A percentile compares a stretch with the other conserved stretches of the same genome.
phyloP scores from a whole-genome alignment of 1,284 basidiomycete species.

The Cutaneotrichosporon cyanovorans region DNA sequence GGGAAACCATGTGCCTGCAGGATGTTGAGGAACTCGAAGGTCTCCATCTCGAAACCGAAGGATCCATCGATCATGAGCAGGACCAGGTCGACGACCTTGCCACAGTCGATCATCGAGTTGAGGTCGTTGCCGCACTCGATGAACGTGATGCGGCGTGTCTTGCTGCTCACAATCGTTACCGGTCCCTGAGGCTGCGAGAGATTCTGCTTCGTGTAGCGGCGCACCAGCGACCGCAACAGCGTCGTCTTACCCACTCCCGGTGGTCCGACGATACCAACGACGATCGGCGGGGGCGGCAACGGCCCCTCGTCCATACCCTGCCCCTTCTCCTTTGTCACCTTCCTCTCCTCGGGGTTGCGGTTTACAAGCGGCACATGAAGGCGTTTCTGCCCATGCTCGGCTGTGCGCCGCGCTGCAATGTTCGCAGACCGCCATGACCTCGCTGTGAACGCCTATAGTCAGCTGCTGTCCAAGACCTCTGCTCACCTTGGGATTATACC shows the following conservation, averaged over 20 bases:
- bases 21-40: slow-evolving; percentile 96
- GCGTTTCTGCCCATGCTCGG: slow-evolving; percentile 86
- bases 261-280: slow-evolving; percentile 95
- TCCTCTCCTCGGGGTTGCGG: slow-evolving; percentile 75
- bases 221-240: slow-evolving; percentile 81
- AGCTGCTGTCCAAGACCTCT: neutral
- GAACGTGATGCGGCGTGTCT: slow-evolving; percentile 86
- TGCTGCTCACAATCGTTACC: slow-evolving; percentile 87
- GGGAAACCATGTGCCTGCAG: slow-evolving; percentile 96
- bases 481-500: slow-evolving; percentile 85
- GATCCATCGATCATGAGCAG: slow-evolving; percentile 96
- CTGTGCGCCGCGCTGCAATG: slow-evolving; percentile 78
- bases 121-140: slow-evolving; percentile 97
- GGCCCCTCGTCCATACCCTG: slow-evolving; percentile 42
- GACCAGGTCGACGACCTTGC: slow-evolving; percentile 92
- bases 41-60: slow-evolving; percentile 99
- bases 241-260: slow-evolving; percentile 97
- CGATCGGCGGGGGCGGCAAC: slow-evolving; percentile 74
- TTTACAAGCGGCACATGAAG: slow-evolving; percentile 94
- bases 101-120: slow-evolving; percentile 96
- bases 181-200: slow-evolving; percentile 85
- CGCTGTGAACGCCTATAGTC: slow-evolving; percentile 69
- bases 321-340: slow-evolving; percentile 42
- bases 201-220: slow-evolving; percentile 91
- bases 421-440: slow-evolving; percentile 82